Percentiles rank a stretch among this genome's conserved stretches.
Evolutionary conservation across 192 early-diverging fungal species (phyloP).

Genomic region (Coemansia sp.): DNA sequence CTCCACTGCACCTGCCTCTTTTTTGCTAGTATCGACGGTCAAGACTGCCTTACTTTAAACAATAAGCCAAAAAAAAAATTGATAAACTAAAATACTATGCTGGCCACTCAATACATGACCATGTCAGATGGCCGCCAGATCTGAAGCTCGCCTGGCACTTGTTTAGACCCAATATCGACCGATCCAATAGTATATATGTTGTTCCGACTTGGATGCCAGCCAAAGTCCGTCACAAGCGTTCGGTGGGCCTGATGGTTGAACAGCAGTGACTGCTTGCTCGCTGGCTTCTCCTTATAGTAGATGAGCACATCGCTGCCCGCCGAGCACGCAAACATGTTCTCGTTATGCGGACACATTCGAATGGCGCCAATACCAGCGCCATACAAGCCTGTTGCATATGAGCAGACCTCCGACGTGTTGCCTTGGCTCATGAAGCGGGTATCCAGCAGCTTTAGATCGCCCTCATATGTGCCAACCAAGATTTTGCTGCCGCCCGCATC

Average conservation of each 20-base stretch:
- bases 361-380: conserved; percentile 8
- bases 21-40: not conserved
- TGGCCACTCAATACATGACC: not conserved
- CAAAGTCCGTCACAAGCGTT: conserved; percentile 31
- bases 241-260: conserved; percentile 41
- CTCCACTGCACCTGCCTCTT: not conserved
- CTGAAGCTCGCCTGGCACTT: conserved; percentile 36
- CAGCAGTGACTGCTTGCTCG: not conserved
- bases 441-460: conserved; percentile 23
- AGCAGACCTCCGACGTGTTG: not conserved
- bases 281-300: conserved; percentile 7
- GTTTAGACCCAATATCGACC: conserved; percentile 18
- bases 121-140: conserved; percentile 33
- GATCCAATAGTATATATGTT: conserved; percentile 47
- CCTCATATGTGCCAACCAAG: conserved; percentile 27
- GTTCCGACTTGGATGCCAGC: conserved; percentile 37
- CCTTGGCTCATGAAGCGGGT: conserved; percentile 18
- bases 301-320: conserved; percentile 29
- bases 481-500: conserved; percentile 7
- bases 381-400: not conserved
- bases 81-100: not conserved
- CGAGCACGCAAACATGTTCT: conserved; percentile 35
- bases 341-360: conserved; percentile 33
- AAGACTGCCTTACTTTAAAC: no score
- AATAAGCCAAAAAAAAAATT: not conserved